Conservation (phyloP, 495 filamentous ascomycete species). For the Thermothielavioides terrestris region DNA sequence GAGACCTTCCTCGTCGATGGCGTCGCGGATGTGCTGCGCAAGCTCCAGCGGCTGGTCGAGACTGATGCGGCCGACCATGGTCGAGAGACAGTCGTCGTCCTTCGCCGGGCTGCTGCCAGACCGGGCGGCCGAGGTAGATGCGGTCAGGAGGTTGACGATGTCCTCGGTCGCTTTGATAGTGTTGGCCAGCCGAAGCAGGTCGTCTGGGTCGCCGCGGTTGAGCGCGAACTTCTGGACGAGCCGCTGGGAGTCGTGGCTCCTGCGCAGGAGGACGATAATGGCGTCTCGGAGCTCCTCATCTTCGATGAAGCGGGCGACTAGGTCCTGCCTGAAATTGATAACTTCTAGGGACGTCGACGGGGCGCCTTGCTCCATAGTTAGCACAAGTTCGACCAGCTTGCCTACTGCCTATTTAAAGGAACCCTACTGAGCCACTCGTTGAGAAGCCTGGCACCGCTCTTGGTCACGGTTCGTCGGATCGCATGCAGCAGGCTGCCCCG, state of each 20-base stretch:
- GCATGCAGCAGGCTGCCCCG: conserved; percentile 83
- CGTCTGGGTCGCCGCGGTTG: conserved; percentile 88
- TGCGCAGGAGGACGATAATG: conserved; percentile 57
- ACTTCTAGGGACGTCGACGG: conserved; percentile 75
- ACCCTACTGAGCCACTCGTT: conserved; percentile 68
- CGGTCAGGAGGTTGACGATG: conserved; percentile 42
- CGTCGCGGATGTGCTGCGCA: conserved; percentile 57
- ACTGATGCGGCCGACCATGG: conserved; percentile 53
- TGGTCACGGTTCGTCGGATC: conserved; percentile 81
- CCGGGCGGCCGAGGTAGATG: conserved; percentile 11
- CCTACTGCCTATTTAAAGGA: neutral
- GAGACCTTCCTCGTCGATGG: conserved; percentile 92
- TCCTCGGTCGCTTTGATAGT: conserved; percentile 73
- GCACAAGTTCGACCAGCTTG: conserved; percentile 7
- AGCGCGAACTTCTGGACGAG: conserved; percentile 89
- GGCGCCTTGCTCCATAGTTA: conserved; percentile 41
- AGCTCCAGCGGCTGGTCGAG: conserved; percentile 61
- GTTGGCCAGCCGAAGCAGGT: conserved; percentile 70
- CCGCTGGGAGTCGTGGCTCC: conserved; percentile 77
- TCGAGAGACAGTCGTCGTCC: conserved; percentile 41
- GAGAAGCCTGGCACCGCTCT: conserved; percentile 77
- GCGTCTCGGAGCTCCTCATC: conserved; percentile 56
- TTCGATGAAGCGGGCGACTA: conserved; percentile 65
- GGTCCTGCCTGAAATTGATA: conserved; percentile 73
- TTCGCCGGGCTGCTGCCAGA: neutral